A percentile compares a stretch with the other conserved stretches of the same genome.
These are phyloP conservation scores for Trichoderma atrobrunneum DNA, from an alignment of 2,329 filamentous ascomycete species.

Conservation along the genomic window DNA sequence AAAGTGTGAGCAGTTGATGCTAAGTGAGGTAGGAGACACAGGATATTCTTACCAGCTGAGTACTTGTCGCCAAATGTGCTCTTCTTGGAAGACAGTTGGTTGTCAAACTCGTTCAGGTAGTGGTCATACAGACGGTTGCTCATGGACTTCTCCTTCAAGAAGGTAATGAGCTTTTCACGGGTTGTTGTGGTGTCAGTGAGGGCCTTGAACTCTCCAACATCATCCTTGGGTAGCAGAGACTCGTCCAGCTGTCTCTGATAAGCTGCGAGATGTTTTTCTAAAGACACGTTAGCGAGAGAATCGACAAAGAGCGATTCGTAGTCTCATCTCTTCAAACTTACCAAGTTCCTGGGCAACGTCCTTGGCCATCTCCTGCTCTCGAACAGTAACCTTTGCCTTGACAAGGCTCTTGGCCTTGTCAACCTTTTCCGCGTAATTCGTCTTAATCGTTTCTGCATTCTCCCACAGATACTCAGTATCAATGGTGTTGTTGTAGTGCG, in stretches of 20 bases:
- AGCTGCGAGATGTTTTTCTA: background rate
- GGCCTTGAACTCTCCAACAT: slow-evolving; percentile 11
- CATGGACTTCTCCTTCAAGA: slow-evolving; percentile 12
- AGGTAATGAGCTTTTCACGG: background rate
- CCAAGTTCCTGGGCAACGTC: background rate
- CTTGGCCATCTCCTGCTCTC: slow-evolving; percentile 7
- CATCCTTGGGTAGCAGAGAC: slow-evolving; percentile 10
- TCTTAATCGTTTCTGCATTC: slow-evolving; percentile 1
- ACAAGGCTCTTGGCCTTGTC: background rate
- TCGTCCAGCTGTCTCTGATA: slow-evolving; percentile 15
- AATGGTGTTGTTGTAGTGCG: slow-evolving; percentile 14
- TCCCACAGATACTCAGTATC: slow-evolving; percentile 15
- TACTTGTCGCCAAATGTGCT: slow-evolving; percentile 8
- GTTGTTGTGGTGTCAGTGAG: background rate
- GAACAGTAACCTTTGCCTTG: background rate
- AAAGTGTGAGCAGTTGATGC: background rate
- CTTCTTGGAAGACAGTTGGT: slow-evolving; percentile 11
- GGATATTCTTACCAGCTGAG: background rate
- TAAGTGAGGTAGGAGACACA: background rate
- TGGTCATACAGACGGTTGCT: slow-evolving; percentile 13
- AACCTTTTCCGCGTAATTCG: slow-evolving; percentile 5
- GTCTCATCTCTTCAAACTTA: background rate
- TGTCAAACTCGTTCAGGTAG: slow-evolving; percentile 9
- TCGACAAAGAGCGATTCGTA: background rate
- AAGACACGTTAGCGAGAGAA: background rate